Evolutionary conservation across 306 rosid genomes (phyloP).

Genomic region (Potentilla sterilis): DNA sequence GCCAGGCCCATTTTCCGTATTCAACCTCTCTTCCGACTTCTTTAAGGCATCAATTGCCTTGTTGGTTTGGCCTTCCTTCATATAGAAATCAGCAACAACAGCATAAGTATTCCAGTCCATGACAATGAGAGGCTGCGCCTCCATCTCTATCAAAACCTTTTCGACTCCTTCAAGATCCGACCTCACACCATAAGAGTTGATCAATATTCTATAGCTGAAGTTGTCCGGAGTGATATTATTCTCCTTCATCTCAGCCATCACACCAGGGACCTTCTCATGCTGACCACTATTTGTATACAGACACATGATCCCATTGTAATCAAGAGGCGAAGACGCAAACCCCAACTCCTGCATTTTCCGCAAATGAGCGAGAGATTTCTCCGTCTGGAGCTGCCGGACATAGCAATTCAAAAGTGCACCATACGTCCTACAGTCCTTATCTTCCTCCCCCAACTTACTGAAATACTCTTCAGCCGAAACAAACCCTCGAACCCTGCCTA

Average conservation of each 20-base stretch:
- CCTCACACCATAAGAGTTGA: constrained; percentile 63
- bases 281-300: constrained; percentile 57
- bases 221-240: constrained; percentile 65
- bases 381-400: constrained; percentile 56
- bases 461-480: constrained; percentile 64
- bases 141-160: constrained; percentile 64
- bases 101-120: constrained; percentile 91
- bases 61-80: constrained; percentile 41
- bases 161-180: constrained; percentile 62
- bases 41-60: constrained; percentile 58
- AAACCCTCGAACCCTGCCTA: constrained; percentile 65
- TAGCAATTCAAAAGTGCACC: constrained; percentile 90
- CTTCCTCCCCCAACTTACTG: constrained; percentile 44
- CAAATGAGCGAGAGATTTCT: constrained; percentile 58
- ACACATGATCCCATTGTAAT: constrained; percentile 81
- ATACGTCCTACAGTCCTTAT: constrained; percentile 56
- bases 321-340: constrained; percentile 53
- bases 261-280: constrained; percentile 63
- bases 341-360: constrained; percentile 80
- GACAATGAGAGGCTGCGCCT: constrained; percentile 49
- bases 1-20: constrained; percentile 56
- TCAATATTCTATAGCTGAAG: constrained; percentile 78
- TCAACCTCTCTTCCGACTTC: constrained; percentile 66
- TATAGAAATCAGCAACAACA: constrained; percentile 59
- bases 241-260: constrained; percentile 70